These are phyloP conservation scores for Tuber indicum DNA, from an alignment of 495 filamentous ascomycete genomes.

Conservation along the genomic window DNA sequence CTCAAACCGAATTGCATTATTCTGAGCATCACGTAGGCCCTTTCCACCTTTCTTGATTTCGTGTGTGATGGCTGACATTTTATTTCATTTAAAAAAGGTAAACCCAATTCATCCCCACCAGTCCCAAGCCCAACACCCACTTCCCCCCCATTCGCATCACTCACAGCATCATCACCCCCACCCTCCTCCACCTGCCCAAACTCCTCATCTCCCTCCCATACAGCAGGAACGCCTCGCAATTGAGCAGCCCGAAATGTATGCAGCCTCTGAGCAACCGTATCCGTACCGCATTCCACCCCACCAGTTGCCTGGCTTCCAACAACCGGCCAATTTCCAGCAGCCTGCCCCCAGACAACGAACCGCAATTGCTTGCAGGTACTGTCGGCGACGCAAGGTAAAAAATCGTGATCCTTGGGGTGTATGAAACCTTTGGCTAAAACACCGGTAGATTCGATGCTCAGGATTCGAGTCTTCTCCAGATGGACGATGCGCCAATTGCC, in stretches of 20 bases:
- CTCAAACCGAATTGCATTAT: conserved; percentile 1
- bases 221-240: not conserved
- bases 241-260: conserved; percentile 5
- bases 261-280: conserved; percentile 16
- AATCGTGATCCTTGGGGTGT: not conserved
- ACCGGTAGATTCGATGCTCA: conserved; percentile 68
- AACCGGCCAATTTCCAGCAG: conserved; percentile 42
- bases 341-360: conserved; percentile 71
- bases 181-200: conserved; percentile 12
- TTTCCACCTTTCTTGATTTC: not conserved
- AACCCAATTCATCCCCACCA: conserved; percentile 16
- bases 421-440: conserved; percentile 16
- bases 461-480: conserved; percentile 72
- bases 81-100: not conserved
- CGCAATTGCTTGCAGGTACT: conserved; percentile 80
- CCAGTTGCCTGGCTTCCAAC: conserved; percentile 32
- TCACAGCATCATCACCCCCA: conserved; percentile 27
- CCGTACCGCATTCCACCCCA: conserved; percentile 30
- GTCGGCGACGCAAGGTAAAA: conserved; percentile 70
- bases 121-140: conserved; percentile 19
- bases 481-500: conserved; percentile 72
- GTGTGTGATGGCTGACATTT: conserved; percentile 16
- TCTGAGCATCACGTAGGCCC: conserved; percentile 1
- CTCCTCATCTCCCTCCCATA: conserved; percentile 19
- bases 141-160: conserved; percentile 16